These are phyloP conservation scores for Rhynchospora breviuscula DNA, from an alignment of 176 grass and related monocot genomes.

Conservation along the genomic window DNA sequence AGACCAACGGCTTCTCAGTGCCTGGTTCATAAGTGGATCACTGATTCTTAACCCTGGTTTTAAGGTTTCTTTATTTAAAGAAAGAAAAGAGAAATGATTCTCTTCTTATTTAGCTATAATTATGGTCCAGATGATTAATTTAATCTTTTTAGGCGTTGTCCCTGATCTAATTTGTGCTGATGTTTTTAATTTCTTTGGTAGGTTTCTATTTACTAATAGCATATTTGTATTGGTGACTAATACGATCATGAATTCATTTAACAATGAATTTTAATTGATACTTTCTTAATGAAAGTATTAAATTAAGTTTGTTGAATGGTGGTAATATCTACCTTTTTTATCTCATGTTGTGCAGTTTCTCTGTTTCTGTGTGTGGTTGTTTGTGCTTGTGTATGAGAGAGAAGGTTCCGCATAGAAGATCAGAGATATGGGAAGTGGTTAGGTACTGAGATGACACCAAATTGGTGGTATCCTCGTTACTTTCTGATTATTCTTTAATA, in stretches of 20 bases:
- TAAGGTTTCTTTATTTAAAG: background rate
- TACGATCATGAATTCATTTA: background rate
- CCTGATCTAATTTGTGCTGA: background rate
- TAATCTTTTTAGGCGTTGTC: background rate
- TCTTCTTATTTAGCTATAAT: slow-evolving; percentile 28
- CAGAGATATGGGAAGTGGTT: background rate
- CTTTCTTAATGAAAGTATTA: background rate
- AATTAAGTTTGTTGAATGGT: background rate
- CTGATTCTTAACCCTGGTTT: slow-evolving; percentile 23
- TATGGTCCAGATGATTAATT: background rate
- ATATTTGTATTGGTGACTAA: background rate
- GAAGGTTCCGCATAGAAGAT: background rate
- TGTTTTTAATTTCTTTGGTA: background rate
- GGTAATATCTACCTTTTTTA: background rate
- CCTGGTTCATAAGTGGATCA: slow-evolving; percentile 69
- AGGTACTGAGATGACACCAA: background rate
- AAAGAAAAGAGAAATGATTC: background rate
- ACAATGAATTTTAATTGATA: background rate
- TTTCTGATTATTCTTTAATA: background rate
- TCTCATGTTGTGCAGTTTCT: background rate
- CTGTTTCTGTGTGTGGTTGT: background rate
- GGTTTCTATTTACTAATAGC: background rate
- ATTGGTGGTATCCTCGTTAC: background rate
- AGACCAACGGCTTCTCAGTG: slow-evolving; percentile 62
- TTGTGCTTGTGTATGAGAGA: background rate